Conservation (phyloP, 108 stramenopile species). For the Craspedostauros australis region DNA sequence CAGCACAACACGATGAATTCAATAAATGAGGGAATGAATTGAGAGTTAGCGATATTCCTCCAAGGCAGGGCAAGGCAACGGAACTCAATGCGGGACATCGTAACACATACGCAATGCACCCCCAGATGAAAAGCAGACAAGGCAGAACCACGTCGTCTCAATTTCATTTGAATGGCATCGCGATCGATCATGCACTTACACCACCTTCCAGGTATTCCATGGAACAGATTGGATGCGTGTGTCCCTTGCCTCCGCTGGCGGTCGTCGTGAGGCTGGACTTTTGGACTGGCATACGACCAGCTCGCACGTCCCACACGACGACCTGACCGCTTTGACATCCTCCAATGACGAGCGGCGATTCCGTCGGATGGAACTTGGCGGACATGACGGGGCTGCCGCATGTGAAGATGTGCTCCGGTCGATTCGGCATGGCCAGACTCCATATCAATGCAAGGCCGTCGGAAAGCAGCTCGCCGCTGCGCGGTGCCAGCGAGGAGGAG, state of each 20-base stretch:
- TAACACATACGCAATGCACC: no score
- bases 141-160: neutral
- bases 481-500: conserved; percentile 56
- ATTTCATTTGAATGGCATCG: neutral
- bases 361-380: conserved; percentile 73
- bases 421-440: conserved; percentile 74
- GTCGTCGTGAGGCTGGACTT: conserved; percentile 37
- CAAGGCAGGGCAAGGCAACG: neutral
- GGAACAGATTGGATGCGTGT: conserved; percentile 64
- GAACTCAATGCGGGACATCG: no score
- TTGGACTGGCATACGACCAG: conserved; percentile 80
- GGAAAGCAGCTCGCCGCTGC: conserved; percentile 40
- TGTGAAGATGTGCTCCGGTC: conserved; percentile 84
- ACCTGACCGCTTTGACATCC: conserved; percentile 78
- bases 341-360: conserved; percentile 73
- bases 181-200: conserved; percentile 28
- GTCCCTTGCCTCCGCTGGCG: conserved; percentile 39
- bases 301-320: conserved; percentile 82
- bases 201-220: conserved; percentile 63
- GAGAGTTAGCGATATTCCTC: neutral
- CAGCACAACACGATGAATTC: no score
- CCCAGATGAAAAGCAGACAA: no score
- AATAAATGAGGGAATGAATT: conserved; percentile 2
- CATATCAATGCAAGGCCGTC: conserved; percentile 78
- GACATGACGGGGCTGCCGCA: conserved; percentile 74